Conservation (phyloP, 495 filamentous ascomycete genomes). For the Rusavskia elegans region DNA sequence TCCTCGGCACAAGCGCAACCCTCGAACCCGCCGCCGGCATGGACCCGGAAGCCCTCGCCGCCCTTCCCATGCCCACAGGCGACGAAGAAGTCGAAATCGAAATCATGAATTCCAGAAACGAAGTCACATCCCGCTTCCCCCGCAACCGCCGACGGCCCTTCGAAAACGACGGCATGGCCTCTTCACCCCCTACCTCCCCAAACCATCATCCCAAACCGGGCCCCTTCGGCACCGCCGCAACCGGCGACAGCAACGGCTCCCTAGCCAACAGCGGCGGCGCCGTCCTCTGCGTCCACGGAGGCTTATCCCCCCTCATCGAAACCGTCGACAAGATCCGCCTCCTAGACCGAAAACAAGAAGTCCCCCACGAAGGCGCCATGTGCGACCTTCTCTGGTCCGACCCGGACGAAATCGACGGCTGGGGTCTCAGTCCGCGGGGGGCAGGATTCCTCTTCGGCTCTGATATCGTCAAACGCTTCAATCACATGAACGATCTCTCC, state of each 20-base stretch:
- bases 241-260: conserved; percentile 46
- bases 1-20: conserved; percentile 71
- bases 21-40: conserved; percentile 36
- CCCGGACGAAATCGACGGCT: conserved; percentile 95
- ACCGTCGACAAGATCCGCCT: conserved; percentile 91
- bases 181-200: conserved; percentile 26
- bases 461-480: conserved; percentile 93
- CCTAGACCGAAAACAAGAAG: conserved; percentile 93
- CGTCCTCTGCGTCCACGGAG: conserved; percentile 90
- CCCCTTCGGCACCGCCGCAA: conserved; percentile 64
- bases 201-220: conserved; percentile 34
- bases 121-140: conserved; percentile 57
- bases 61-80: conserved; percentile 25
- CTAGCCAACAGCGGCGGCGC: conserved; percentile 55
- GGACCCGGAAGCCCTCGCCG: conserved; percentile 27
- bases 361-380: conserved; percentile 97
- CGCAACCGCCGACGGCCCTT: conserved; percentile 27
- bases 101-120: conserved; percentile 66
- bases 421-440: conserved; percentile 87
- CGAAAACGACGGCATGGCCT: conserved; percentile 3
- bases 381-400: conserved; percentile 97
- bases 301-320: conserved; percentile 80
- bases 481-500: conserved; percentile 78
- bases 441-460: conserved; percentile 93
- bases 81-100: conserved; percentile 77